Evolutionary conservation across 2,329 filamentous ascomycete genomes (phyloP).

Genomic region (Clarireedia homoeocarpa): DNA sequence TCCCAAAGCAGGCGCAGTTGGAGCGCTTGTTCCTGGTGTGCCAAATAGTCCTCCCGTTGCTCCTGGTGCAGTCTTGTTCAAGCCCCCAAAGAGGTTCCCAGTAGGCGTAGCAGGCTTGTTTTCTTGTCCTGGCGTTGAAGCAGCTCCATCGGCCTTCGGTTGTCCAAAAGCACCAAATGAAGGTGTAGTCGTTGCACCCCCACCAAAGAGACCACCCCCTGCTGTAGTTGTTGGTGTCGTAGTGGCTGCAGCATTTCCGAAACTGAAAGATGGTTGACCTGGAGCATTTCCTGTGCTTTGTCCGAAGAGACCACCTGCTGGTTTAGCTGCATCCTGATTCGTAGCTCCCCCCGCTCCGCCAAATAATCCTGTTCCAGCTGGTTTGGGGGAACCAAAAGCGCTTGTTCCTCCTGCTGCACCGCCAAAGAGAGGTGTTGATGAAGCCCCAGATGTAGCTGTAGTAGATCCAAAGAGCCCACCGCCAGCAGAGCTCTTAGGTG

Average conservation of each 20-base stretch:
- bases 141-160: conserved; percentile 5
- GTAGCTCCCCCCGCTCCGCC: background rate
- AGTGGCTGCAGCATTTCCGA: conserved; percentile 6
- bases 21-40: conserved; percentile 15
- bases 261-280: conserved; percentile 11
- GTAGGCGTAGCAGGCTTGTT: conserved; percentile 11
- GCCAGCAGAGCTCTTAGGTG: conserved; percentile 8
- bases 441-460: conserved; percentile 14
- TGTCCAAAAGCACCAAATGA: conserved; percentile 15
- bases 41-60: conserved; percentile 3
- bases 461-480: conserved; percentile 4
- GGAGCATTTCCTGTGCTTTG: conserved; percentile 26
- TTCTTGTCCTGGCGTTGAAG: conserved; percentile 13
- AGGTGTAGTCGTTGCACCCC: conserved; percentile 4
- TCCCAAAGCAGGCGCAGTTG: conserved; percentile 16
- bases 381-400: background rate
- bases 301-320: conserved; percentile 20
- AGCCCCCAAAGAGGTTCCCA: conserved; percentile 1
- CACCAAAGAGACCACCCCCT: conserved; percentile 4
- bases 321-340: background rate
- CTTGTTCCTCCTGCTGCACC: background rate
- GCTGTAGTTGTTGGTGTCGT: conserved; percentile 2
- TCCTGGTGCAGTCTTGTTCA: conserved; percentile 8
- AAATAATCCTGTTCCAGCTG: conserved; percentile 1
- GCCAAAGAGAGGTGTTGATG: conserved; percentile 16